phyloP scores from a whole-genome alignment of 2,329 filamentous ascomycete genomes.

The Fusarium acutatum region DNA sequence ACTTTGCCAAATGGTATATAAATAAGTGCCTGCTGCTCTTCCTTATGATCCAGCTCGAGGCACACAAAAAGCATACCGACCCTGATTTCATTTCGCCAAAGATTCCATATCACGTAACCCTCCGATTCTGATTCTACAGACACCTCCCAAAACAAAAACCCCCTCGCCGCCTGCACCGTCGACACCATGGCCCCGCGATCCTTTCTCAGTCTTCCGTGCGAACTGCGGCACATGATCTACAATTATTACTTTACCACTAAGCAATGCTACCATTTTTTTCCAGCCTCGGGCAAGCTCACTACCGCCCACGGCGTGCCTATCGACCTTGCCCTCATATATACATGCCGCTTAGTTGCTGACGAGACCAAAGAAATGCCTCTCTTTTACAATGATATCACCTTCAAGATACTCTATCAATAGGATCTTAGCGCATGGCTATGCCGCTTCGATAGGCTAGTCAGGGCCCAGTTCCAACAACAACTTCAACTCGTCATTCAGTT shows the following conservation, averaged over 20 bases:
- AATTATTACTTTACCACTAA: background rate
- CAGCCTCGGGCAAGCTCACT: background rate
- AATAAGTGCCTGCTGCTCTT: background rate
- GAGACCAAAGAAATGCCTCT: background rate
- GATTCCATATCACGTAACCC: background rate
- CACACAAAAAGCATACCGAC: background rate
- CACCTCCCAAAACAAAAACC: background rate
- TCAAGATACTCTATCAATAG: background rate
- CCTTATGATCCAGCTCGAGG: background rate
- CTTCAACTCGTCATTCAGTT: background rate
- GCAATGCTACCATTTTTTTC: background rate
- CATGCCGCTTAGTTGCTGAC: background rate
- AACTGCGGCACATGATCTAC: background rate
- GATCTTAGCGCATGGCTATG: background rate
- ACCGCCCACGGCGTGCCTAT: background rate
- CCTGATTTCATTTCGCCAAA: background rate
- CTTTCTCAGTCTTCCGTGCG: background rate
- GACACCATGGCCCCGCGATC: background rate
- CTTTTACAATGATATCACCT: background rate
- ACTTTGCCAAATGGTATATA: background rate
- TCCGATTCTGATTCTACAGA: background rate
- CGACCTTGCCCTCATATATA: background rate
- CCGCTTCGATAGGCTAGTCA: background rate
- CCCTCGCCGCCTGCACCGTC: background rate
- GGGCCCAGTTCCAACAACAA: rapidly evolving